These are phyloP conservation scores for Mycena crocata DNA, from an alignment of 768 basidiomycete species.

Conservation along the genomic window DNA sequence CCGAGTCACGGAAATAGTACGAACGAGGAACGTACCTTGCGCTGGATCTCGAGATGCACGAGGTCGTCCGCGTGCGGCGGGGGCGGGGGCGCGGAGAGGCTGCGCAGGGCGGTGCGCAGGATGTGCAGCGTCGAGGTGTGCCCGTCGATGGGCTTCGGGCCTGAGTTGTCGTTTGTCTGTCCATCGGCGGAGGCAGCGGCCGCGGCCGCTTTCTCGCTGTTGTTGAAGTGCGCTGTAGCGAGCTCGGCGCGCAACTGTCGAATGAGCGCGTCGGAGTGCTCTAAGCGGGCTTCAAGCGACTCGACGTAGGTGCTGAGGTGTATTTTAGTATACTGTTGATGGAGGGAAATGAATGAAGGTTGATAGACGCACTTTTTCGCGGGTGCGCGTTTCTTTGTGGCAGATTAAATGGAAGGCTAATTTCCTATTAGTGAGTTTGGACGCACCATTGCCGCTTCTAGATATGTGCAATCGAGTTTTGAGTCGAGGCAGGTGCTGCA, in stretches of 20 bases:
- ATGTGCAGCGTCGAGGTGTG: constrained; percentile 1
- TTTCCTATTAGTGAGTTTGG: neutral
- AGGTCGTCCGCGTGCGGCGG: constrained; percentile 21
- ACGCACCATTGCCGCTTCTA: neutral
- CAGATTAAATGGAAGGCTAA: neutral
- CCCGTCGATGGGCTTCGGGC: neutral
- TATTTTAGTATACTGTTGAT: neutral
- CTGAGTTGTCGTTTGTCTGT: neutral
- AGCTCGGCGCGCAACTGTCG: constrained; percentile 10
- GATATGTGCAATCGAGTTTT: neutral
- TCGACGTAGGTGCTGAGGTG: constrained; percentile 1
- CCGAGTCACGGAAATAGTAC: neutral
- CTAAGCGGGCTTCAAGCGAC: constrained; percentile 1
- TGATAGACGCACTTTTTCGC: neutral
- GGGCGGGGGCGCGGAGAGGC: constrained; percentile 1
- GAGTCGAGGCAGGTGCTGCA: neutral
- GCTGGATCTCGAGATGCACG: constrained; percentile 3
- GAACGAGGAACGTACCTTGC: neutral
- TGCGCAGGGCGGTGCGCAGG: constrained; percentile 9
- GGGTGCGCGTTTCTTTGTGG: neutral
- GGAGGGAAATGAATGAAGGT: neutral
- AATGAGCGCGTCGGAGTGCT: constrained; percentile 6
- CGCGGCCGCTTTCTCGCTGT: neutral
- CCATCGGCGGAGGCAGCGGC: neutral
- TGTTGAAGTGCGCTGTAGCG: neutral